Conservation (phyloP, 2,329 filamentous ascomycete genomes). For the Sarocladium brachiariae region DNA sequence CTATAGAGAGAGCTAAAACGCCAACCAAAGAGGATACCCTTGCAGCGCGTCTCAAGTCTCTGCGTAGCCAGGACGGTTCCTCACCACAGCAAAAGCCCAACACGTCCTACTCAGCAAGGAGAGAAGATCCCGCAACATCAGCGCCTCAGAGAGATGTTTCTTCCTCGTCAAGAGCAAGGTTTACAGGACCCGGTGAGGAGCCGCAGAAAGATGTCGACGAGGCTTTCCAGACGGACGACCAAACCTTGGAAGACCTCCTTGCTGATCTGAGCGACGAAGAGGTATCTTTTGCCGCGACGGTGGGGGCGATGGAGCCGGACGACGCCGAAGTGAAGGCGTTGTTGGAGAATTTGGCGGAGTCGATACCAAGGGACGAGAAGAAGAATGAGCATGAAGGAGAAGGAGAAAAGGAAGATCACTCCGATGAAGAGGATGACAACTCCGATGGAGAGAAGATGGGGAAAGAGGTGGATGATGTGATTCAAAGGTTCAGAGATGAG, state of each 20-base stretch:
- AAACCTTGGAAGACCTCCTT: constrained; percentile 45
- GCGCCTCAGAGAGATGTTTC: neutral
- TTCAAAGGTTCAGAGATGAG: constrained; percentile 75
- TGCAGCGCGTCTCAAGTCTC: constrained; percentile 42
- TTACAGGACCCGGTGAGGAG: neutral
- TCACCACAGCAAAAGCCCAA: constrained; percentile 16
- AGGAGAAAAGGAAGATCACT: constrained; percentile 10
- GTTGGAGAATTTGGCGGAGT: constrained; percentile 28
- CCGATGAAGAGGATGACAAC: constrained; percentile 27
- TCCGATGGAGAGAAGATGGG: constrained; percentile 47
- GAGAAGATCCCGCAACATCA: too few relatives aligned
- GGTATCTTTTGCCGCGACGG: constrained; percentile 12
- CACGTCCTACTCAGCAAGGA: neutral
- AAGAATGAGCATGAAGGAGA: neutral
- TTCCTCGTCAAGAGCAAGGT: neutral
- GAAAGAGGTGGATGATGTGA: constrained; percentile 42
- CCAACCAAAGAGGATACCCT: constrained; percentile 44
- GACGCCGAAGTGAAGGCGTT: constrained; percentile 29
- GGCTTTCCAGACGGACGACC: constrained; percentile 42
- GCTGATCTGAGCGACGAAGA: constrained; percentile 33
- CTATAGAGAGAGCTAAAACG: constrained; percentile 35
- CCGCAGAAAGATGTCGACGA: constrained; percentile 30
- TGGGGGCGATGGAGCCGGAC: constrained; percentile 18
- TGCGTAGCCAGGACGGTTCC: constrained; percentile 36
- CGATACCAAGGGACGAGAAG: constrained; percentile 22